Evolutionary conservation across 495 filamentous ascomycete species (phyloP).

Genomic region (Penicillium waksmanii): DNA sequence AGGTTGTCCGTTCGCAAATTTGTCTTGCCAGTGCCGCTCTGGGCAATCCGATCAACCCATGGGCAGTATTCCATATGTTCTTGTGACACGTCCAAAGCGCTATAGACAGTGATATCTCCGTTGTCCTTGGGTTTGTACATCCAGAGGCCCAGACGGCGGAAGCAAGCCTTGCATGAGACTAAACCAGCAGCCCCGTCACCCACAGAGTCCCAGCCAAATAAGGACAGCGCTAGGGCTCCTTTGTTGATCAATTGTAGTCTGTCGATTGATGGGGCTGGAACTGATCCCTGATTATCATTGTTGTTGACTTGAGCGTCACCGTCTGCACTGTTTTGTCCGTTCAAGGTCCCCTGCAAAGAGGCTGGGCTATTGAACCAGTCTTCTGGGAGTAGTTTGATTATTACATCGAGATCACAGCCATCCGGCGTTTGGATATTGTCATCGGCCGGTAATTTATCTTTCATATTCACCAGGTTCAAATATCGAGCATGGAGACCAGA

Average conservation of each 20-base stretch:
- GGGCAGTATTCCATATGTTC: slow-evolving; percentile 85
- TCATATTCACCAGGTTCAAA: slow-evolving; percentile 51
- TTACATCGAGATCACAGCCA: slow-evolving; percentile 39
- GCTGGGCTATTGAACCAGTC: slow-evolving; percentile 31
- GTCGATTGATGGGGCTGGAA: slow-evolving; percentile 13
- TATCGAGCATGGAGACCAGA: slow-evolving; percentile 63
- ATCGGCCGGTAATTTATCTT: slow-evolving; percentile 53
- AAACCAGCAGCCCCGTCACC: slow-evolving; percentile 66
- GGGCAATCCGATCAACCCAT: slow-evolving; percentile 67
- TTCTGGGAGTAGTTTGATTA: slow-evolving; percentile 37
- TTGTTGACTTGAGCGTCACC: not conserved
- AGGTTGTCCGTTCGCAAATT: slow-evolving; percentile 36
- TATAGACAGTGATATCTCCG: slow-evolving; percentile 60
- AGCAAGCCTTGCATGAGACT: slow-evolving; percentile 81
- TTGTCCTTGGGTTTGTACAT: slow-evolving; percentile 73
- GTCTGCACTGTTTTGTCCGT: slow-evolving; percentile 14
- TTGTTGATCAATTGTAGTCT: slow-evolving; percentile 52
- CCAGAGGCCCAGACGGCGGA: slow-evolving; percentile 90
- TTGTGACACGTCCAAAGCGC: slow-evolving; percentile 62
- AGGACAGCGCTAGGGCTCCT: slow-evolving; percentile 71
- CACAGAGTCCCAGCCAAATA: slow-evolving; percentile 85
- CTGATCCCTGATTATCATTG: slow-evolving; percentile 14
- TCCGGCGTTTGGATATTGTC: slow-evolving; percentile 52
- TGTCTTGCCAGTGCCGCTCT: slow-evolving; percentile 51
- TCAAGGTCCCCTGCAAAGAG: slow-evolving; percentile 4